Evolutionary conservation across 257 asterid species (phyloP), one percentile per base, ranked within the genome.

Genomic region (Jacaranda copaia): DNA sequence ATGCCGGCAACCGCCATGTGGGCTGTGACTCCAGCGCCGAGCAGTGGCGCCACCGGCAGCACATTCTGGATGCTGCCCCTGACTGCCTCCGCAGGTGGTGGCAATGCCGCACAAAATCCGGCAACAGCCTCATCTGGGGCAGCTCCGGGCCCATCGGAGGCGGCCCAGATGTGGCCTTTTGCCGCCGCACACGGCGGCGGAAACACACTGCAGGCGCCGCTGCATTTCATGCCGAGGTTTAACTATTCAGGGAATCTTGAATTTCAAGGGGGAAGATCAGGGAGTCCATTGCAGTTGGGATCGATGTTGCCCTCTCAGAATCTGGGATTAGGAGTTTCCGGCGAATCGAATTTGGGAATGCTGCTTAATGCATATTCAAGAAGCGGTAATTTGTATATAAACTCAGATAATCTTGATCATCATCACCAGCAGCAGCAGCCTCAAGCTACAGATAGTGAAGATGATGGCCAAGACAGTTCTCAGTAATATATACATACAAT

Each of bases 51-150:
- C 9, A 3, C 83, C 12, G 85, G 86, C 32, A 86, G 79, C 82
- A 81, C 93, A 6, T 83, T 88, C 79, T 89, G 97, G 97, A 88
- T 89, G 97, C 88, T 91, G 5, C 97, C 97, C 1, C 84, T 86
- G 60, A 77, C 87, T 6, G 69, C 86, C 0, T 63, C 72, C 3
- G 68, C 53, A 11, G 57, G 69, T 43, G 55, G 53, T 25, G 32
- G 32, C 32, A 25, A 25, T 25, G 32, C 32, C 43, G 67, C 74
- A 0, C 82, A 74, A 45, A 19, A 66, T 0, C 32, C 51, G 2
- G 51, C 81, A 0, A 35, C 75, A 1, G 61, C 85, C 3, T 71
- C 82, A 2, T 53, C 81, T 7, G 69, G 73, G 4, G 14, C 69
- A 8, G 81, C 78, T 0, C 71, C 79, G 2, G 61, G 68, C 38